Conservation (phyloP, 768 basidiomycete species). For the Pulveroboletus sp. region DNA sequence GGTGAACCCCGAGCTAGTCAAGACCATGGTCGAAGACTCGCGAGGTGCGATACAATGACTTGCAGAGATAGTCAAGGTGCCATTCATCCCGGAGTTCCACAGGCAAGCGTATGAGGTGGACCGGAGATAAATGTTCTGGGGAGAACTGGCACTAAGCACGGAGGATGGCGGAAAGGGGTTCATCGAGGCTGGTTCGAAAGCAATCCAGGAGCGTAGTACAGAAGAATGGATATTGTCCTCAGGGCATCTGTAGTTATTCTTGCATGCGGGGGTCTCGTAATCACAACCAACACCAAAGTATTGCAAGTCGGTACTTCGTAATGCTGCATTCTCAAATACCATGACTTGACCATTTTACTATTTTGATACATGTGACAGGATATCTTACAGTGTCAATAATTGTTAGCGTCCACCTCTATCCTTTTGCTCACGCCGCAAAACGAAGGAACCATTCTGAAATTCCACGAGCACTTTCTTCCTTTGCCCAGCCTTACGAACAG, state of each 20-base stretch:
- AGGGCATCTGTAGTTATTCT: slow-evolving; percentile 46
- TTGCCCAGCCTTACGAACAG: slow-evolving; percentile 47
- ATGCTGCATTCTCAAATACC: not conserved
- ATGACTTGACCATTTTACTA: not conserved
- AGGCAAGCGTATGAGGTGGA: slow-evolving; percentile 64
- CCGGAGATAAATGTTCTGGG: slow-evolving; percentile 65
- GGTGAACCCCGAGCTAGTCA: slow-evolving; percentile 46
- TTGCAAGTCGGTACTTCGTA: not conserved
- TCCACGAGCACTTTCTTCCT: slow-evolving; percentile 51
- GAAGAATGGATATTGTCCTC: slow-evolving; percentile 37
- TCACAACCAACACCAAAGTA: not conserved
- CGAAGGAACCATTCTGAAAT: slow-evolving; percentile 47
- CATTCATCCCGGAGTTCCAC: slow-evolving; percentile 57
- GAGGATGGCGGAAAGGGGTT: slow-evolving; percentile 65
- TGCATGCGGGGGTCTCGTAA: slow-evolving; percentile 59
- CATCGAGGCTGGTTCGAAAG: slow-evolving; percentile 49
- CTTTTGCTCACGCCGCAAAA: slow-evolving; percentile 24
- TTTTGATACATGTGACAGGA: not conserved
- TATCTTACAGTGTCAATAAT: not conserved
- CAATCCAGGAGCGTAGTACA: slow-evolving; percentile 44
- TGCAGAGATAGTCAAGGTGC: slow-evolving; percentile 42
- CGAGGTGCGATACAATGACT: slow-evolving; percentile 58
- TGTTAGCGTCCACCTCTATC: not conserved
- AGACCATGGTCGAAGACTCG: slow-evolving; percentile 49
- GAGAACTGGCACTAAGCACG: slow-evolving; percentile 59